phyloP scores from a whole-genome alignment of 441 rosid species.

The Populus tomentosa region DNA sequence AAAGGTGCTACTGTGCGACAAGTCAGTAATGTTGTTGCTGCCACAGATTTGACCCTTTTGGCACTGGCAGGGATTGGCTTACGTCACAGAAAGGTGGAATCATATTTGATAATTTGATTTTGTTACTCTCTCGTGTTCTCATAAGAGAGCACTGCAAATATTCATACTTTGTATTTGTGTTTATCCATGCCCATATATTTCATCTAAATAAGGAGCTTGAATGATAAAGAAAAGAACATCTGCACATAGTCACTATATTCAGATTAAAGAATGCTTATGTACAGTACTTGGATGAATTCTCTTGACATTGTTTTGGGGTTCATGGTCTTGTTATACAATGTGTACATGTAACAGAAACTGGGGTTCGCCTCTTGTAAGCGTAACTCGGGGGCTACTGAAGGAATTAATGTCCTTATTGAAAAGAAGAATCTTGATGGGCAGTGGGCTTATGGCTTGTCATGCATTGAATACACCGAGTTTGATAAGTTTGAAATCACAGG shows the following conservation, averaged over 20 bases:
- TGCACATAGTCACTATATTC: not conserved
- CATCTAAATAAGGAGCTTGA: not conserved
- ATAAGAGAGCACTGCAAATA: not conserved
- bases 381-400: slow-evolving; percentile 79
- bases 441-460: slow-evolving; percentile 93
- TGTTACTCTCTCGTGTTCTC: not conserved
- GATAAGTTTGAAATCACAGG: slow-evolving; percentile 64
- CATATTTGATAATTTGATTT: not conserved
- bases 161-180: not conserved
- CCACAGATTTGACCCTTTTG: slow-evolving; percentile 86
- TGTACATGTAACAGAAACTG: slow-evolving; percentile 58
- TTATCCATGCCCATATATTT: not conserved
- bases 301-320: not conserved
- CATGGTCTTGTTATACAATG: slow-evolving; percentile 5
- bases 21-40: slow-evolving; percentile 97
- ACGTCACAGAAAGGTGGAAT: slow-evolving; percentile 62
- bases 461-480: slow-evolving; percentile 90
- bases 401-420: slow-evolving; percentile 80
- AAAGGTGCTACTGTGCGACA: slow-evolving; percentile 91
- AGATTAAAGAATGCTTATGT: not conserved
- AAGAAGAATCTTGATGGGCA: slow-evolving; percentile 73
- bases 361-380: slow-evolving; percentile 94
- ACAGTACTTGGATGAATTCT: not conserved
- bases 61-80: slow-evolving; percentile 92
- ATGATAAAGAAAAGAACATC: not conserved